Evolutionary conservation across 805 yeast species (phyloP).

Genomic region (Metschnikowia arizonensis): DNA sequence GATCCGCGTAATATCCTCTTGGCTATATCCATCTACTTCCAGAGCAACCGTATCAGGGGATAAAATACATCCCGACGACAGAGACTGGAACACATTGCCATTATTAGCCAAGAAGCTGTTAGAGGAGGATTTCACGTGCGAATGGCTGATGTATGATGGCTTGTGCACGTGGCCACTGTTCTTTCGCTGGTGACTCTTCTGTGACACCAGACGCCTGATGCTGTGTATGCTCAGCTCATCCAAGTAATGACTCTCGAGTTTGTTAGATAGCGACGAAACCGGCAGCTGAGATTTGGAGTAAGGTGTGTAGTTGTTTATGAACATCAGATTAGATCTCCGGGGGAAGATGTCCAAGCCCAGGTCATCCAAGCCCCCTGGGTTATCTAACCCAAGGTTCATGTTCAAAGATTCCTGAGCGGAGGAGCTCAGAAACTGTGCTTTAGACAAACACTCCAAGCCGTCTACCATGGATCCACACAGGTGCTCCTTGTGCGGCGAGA

Average conservation of each 20-base stretch:
- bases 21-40: background rate
- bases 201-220: slow-evolving; percentile 9
- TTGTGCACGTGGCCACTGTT: slow-evolving; percentile 21
- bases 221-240: slow-evolving; percentile 7
- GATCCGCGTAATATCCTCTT: background rate
- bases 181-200: slow-evolving; percentile 12
- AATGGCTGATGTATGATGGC: slow-evolving; percentile 6
- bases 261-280: slow-evolving; percentile 24
- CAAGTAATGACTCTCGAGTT: slow-evolving; percentile 27
- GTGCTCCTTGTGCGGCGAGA: slow-evolving; percentile 2
- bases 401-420: background rate
- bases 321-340: slow-evolving; percentile 15
- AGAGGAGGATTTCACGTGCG: background rate
- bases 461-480: background rate
- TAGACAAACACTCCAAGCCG: background rate
- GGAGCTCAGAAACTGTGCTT: background rate
- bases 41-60: background rate
- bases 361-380: background rate
- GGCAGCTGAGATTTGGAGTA: slow-evolving; percentile 17
- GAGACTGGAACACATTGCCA: slow-evolving; percentile 7
- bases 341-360: background rate
- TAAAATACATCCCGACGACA: background rate
- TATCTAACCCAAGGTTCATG: background rate
- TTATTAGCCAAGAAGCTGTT: slow-evolving; percentile 4
- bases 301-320: slow-evolving; percentile 8